Conservation (phyloP, 345 rosid genomes). For the Firmiana major region DNA sequence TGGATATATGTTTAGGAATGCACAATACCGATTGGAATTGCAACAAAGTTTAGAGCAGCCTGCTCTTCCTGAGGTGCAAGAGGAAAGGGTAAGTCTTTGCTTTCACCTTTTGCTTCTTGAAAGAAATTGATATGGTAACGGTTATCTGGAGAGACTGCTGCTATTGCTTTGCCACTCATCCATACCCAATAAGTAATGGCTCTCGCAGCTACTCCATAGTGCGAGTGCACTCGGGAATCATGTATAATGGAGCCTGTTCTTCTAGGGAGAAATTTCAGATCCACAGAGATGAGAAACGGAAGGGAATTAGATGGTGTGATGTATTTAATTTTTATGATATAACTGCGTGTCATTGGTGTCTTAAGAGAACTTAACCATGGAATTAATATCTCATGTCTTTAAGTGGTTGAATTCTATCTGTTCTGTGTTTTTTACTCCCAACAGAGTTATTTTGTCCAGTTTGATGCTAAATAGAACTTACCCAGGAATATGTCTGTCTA, state of each 20-base stretch:
- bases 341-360: background rate
- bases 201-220: background rate
- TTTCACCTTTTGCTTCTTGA: background rate
- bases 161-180: background rate
- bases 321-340: background rate
- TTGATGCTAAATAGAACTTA: background rate
- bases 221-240: background rate
- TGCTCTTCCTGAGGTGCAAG: constrained; percentile 76
- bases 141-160: background rate
- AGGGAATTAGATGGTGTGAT: background rate
- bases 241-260: constrained; percentile 1
- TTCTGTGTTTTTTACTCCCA: background rate
- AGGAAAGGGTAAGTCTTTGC: constrained; percentile 43
- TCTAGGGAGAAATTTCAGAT: background rate
- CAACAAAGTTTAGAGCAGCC: constrained; percentile 89
- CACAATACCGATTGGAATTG: constrained; percentile 82
- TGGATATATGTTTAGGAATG: constrained; percentile 95
- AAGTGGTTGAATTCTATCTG: background rate
- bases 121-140: background rate
- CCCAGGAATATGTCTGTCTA: too few species aligned
- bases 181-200: background rate
- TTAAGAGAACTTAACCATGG: background rate
- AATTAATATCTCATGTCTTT: background rate
- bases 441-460: background rate
- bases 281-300: background rate